These are phyloP conservation scores for Fraxinus quadrangulata DNA, from an alignment of 257 asterid genomes.

Conservation along the genomic window DNA sequence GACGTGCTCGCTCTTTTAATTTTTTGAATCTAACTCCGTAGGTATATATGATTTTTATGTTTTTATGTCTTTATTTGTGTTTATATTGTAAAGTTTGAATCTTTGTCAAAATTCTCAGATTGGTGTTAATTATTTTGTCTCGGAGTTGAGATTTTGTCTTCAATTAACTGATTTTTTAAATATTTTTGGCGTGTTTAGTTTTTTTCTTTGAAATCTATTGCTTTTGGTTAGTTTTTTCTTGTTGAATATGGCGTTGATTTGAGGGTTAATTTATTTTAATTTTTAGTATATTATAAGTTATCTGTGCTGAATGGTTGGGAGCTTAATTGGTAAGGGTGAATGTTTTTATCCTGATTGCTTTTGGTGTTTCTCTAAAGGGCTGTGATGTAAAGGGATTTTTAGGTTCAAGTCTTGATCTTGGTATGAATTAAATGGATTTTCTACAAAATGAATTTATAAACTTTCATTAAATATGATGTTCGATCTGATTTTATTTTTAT, in stretches of 20 bases:
- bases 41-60: neutral
- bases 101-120: constrained; percentile 33
- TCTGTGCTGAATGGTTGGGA: constrained; percentile 16
- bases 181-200: neutral
- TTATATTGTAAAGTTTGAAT: constrained; percentile 33
- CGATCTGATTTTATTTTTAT: too few relatives aligned
- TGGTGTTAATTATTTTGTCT: constrained; percentile 19
- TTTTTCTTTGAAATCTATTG: neutral
- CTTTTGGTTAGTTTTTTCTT: constrained; percentile 5
- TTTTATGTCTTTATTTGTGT: neutral
- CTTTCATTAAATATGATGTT: neutral
- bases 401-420: neutral
- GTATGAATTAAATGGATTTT: too few relatives aligned
- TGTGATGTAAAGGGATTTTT: neutral
- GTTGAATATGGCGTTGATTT: constrained; percentile 4
- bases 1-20: too few relatives aligned
- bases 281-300: neutral
- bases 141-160: constrained; percentile 22
- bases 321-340: neutral
- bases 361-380: neutral
- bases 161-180: constrained; percentile 20
- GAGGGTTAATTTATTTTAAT: neutral
- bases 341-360: neutral
- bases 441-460: neutral
- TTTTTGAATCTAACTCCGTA: neutral